Conservation (phyloP, 345 rosid species). For the Pistacia integerrima region DNA sequence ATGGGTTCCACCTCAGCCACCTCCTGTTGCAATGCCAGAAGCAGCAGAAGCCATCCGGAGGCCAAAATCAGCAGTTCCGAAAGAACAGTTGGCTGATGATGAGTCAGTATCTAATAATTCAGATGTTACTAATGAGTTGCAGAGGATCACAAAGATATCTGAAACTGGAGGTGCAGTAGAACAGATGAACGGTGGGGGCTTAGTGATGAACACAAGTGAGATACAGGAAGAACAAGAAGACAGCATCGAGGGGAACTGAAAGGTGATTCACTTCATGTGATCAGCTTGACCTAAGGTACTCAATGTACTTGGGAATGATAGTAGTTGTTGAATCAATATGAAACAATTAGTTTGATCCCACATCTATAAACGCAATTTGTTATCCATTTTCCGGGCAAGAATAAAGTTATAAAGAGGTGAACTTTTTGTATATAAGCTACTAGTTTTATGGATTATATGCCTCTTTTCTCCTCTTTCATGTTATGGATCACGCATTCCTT, state of each 20-base stretch:
- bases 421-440: neutral
- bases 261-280: conserved; percentile 2
- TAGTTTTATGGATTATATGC: neutral
- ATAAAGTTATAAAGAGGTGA: neutral
- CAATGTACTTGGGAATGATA: neutral
- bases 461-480: neutral
- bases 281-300: conserved; percentile 7
- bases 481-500: neutral
- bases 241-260: conserved; percentile 38
- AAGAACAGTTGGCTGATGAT: conserved; percentile 56
- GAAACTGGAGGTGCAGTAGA: conserved; percentile 60
- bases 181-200: conserved; percentile 37
- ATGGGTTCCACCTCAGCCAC: conserved; percentile 98
- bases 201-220: conserved; percentile 46
- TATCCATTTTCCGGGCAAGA: neutral
- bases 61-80: conserved; percentile 60
- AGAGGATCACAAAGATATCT: conserved; percentile 68
- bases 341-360: neutral
- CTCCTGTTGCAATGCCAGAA: conserved; percentile 88
- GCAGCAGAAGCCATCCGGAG: conserved; percentile 95
- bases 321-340: neutral
- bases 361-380: neutral
- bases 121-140: conserved; percentile 58
- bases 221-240: conserved; percentile 58
- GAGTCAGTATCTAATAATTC: conserved; percentile 35